Conservation (phyloP, 1,284 basidiomycete species). For the Cutaneotrichosporon sp. region DNA sequence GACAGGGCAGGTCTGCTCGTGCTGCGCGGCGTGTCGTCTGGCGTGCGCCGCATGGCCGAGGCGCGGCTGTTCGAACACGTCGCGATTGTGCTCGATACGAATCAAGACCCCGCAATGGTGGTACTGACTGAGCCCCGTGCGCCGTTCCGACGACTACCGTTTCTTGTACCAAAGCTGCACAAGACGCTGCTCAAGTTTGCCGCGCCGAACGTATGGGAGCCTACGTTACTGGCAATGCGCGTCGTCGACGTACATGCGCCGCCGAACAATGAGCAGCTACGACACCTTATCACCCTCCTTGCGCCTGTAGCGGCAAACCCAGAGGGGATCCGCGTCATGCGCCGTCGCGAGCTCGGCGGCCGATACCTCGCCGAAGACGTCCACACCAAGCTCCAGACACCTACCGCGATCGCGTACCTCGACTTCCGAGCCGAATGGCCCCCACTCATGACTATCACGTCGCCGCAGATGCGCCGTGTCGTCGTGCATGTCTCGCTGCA, state of each 20-base stretch:
- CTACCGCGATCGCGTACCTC: background rate
- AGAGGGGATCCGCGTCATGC: background rate
- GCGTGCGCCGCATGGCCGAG: background rate
- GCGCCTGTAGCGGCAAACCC: background rate
- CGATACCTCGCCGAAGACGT: background rate
- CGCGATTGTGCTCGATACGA: background rate
- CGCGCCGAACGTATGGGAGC: background rate
- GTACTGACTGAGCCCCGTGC: background rate
- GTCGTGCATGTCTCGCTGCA: background rate
- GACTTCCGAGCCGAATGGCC: conserved; percentile 1
- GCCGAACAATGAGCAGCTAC: background rate
- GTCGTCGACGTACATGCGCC: background rate
- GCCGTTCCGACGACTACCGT: background rate
- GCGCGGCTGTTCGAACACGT: conserved; percentile 1
- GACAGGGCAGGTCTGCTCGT: background rate
- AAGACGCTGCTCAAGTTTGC: background rate
- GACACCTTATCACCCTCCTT: conserved; percentile 1
- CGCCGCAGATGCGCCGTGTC: background rate
- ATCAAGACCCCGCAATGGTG: background rate
- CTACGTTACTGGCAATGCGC: background rate
- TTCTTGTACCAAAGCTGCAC: conserved; percentile 1
- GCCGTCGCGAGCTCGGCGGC: background rate
- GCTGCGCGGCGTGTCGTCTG: background rate
- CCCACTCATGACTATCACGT: background rate
- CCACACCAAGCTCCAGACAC: conserved; percentile 2